Evolutionary conservation across 2,329 filamentous ascomycete species (phyloP).

Genomic region (Davidsoniella virescens): DNA sequence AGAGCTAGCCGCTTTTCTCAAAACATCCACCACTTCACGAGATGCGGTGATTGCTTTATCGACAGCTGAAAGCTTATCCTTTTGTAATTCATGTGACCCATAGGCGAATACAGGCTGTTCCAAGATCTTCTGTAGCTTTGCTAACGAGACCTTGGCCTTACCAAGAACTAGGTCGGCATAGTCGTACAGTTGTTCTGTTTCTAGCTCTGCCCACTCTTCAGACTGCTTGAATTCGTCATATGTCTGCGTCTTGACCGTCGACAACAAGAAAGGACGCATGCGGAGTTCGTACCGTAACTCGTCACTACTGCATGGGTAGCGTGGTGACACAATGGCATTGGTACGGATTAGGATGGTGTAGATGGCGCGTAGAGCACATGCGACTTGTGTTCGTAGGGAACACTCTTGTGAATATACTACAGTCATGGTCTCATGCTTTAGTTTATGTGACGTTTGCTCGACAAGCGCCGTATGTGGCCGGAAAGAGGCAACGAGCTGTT

Average conservation of each 20-base stretch:
- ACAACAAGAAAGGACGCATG: conserved; percentile 61
- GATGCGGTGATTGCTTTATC: background rate
- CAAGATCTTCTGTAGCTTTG: background rate
- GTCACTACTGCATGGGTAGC: conserved; percentile 50
- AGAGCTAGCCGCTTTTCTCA: conserved; percentile 28
- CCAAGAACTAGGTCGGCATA: background rate
- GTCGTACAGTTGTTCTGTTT: conserved; percentile 16
- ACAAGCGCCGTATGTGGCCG: background rate
- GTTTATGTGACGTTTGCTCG: background rate
- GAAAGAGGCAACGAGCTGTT: conserved; percentile 12
- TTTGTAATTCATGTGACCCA: conserved; percentile 5
- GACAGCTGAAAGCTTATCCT: background rate
- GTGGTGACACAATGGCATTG: conserved; percentile 31
- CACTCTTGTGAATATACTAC: conserved; percentile 12
- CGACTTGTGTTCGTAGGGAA: conserved; percentile 24
- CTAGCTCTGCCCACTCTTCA: conserved; percentile 24
- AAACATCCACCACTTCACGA: conserved; percentile 20
- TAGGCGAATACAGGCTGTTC: background rate
- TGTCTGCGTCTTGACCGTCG: conserved; percentile 14
- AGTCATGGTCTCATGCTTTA: background rate
- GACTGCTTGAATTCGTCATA: conserved; percentile 42
- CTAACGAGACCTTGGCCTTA: background rate
- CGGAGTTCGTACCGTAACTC: conserved; percentile 62
- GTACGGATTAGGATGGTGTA: conserved; percentile 51
- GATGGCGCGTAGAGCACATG: conserved; percentile 40